Evolutionary conservation across 352 stramenopile genomes (phyloP).

Genomic region (Phytophthora foliorum): DNA sequence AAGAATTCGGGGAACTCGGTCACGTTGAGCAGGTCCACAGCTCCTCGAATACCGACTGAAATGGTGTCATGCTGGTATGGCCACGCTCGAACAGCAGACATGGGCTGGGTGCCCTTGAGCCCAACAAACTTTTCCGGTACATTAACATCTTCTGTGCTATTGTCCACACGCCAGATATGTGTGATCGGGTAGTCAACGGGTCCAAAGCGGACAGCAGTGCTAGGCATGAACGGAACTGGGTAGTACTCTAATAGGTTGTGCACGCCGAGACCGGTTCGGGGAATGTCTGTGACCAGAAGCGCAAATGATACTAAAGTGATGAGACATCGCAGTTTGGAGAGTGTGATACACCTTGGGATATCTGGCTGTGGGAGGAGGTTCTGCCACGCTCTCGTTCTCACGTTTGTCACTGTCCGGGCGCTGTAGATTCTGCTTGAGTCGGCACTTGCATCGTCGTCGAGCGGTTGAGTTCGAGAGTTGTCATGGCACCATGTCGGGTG

Average conservation of each 20-base stretch:
- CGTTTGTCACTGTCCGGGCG: neutral
- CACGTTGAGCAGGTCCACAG: conserved; percentile 38
- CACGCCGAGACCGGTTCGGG: conserved; percentile 53
- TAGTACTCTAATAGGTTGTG: conserved; percentile 38
- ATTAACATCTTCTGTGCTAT: conserved; percentile 3
- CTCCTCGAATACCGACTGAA: conserved; percentile 40
- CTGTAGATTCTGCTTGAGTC: conserved; percentile 4
- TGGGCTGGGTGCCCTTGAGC: conserved; percentile 15
- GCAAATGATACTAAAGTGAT: conserved; percentile 48
- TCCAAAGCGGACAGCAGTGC: conserved; percentile 46
- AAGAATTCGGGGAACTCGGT: conserved; percentile 39
- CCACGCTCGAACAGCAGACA: conserved; percentile 35
- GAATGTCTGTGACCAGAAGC: conserved; percentile 62
- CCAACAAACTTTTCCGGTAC: conserved; percentile 17
- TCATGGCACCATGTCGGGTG: neutral
- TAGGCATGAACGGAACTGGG: conserved; percentile 29
- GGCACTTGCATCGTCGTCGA: neutral
- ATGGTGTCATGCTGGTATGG: conserved; percentile 51
- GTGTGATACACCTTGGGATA: conserved; percentile 35
- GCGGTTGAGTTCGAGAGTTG: neutral
- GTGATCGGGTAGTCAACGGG: conserved; percentile 56
- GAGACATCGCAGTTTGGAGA: conserved; percentile 43
- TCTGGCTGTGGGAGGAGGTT: conserved; percentile 30
- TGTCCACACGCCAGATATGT: conserved; percentile 31
- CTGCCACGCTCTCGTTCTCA: conserved; percentile 11